Evolutionary conservation across 495 filamentous ascomycete genomes (phyloP), one percentile per base, ranked within the genome.

Genomic region (Aspergillus hancockii): DNA sequence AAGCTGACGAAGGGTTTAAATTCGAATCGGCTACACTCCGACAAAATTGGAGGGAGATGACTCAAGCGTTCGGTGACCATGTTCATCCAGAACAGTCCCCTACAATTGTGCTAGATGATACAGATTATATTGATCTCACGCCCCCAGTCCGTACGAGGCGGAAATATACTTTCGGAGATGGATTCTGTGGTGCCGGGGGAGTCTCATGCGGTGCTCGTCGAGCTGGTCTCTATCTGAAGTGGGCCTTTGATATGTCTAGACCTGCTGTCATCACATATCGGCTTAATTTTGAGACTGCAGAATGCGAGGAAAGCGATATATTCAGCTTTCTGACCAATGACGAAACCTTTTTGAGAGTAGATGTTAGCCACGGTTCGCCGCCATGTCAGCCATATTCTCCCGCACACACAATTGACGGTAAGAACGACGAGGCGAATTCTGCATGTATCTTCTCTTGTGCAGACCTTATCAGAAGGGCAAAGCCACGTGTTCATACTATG

Each of bases 321-420:
- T 65, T 62, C 31, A 32, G 56, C 12, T 74, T 79, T 14, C 45
- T 77, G 8, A 69, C 68, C 0, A 69, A 70, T 19, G 38, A 67
- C 10, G 38, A 62, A 41, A 28, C 63, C 12, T 58, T 73, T 53
- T 53, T 75, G 18, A 67, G 66, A 22, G 82, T 90, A 0, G 92
- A 97, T 63, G 75, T 96, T 19, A 75, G 89, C 2, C 93, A 97
- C 55, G 69, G 93, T 0, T 94, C 90, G 0, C 91, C 91, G 0
- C 93, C 93, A 0, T 98, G 93, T 52, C 90, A 94, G 59, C 84
- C 83, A 8, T 96, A 88, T 71, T 95, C 90, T 0, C 84, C 86
- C 0, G 90, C 89, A 0, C 90, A 97, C 57, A 93, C 90, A 0
- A 70, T 79, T 3, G 62, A 76, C 0, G 83, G 85, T 1, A 74